These are phyloP conservation scores for Dimargaris xerosporica DNA, from an alignment of 192 early-diverging fungal species.

Conservation along the genomic window DNA sequence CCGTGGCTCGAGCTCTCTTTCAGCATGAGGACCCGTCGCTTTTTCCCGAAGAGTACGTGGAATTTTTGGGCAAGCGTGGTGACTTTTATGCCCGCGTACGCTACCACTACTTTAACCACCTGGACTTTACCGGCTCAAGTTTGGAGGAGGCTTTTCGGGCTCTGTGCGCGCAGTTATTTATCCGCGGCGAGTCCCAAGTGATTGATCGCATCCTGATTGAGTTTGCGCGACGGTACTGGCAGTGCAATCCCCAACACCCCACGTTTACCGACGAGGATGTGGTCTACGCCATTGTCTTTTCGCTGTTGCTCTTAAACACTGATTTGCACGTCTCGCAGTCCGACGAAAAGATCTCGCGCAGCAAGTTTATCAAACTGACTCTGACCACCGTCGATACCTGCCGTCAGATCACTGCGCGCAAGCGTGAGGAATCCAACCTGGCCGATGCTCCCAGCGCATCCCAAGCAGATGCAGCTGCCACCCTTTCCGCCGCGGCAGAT, in stretches of 20 bases:
- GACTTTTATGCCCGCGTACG: slow-evolving; percentile 39
- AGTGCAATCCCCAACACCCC: slow-evolving; percentile 53
- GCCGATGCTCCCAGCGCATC: neutral
- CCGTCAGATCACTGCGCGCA: neutral
- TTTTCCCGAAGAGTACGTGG: slow-evolving; percentile 11
- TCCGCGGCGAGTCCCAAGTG: slow-evolving; percentile 86
- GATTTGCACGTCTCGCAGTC: slow-evolving; percentile 81
- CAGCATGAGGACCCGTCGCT: slow-evolving; percentile 2
- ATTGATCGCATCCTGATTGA: slow-evolving; percentile 79
- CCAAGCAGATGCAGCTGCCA: neutral
- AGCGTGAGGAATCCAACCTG: neutral
- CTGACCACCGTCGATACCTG: slow-evolving; percentile 11
- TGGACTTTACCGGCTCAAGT: slow-evolving; percentile 50
- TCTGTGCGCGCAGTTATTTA: slow-evolving; percentile 58
- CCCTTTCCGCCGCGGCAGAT: neutral
- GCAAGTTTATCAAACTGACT: slow-evolving; percentile 37
- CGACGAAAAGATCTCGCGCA: slow-evolving; percentile 55
- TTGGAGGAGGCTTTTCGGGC: slow-evolving; percentile 68
- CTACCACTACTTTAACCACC: slow-evolving; percentile 57
- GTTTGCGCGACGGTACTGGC: slow-evolving; percentile 67
- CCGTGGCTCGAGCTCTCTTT: neutral
- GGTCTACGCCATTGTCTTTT: slow-evolving; percentile 76
- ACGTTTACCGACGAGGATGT: slow-evolving; percentile 40
- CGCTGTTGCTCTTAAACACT: slow-evolving; percentile 78
- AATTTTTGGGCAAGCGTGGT: slow-evolving; percentile 36